Percentiles rank a stretch among this genome's conserved stretches.
Evolutionary conservation across 2,329 filamentous ascomycete species (phyloP).

Genomic region (Colletotrichum karsti): DNA sequence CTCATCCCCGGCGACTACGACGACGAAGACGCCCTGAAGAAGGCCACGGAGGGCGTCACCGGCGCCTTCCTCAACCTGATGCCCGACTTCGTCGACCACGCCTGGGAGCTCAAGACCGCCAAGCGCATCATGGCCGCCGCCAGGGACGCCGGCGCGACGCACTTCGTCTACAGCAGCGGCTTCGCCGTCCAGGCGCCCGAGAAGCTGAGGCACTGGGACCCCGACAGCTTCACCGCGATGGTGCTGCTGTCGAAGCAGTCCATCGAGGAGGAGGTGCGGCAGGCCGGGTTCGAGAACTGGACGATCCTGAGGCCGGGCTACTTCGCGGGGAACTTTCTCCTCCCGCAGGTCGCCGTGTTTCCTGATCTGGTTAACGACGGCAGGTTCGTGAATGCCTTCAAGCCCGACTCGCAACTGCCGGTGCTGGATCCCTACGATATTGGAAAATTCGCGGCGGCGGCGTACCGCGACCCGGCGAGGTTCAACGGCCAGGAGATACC

Average conservation of each 20-base stretch:
- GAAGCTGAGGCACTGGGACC: constrained; percentile 35
- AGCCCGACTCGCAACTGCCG: constrained; percentile 45
- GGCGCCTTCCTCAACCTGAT: constrained; percentile 44
- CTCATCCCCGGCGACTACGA: constrained; percentile 44
- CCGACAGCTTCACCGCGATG: constrained; percentile 35
- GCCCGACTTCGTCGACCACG: constrained; percentile 40
- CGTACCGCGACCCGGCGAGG: constrained; percentile 48
- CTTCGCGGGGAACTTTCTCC: constrained; percentile 61
- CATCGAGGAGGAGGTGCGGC: constrained; percentile 49
- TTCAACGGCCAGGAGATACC: constrained; percentile 50
- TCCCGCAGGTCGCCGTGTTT: constrained; percentile 49
- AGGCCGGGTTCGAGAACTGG: constrained; percentile 49
- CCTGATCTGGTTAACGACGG: constrained; percentile 47
- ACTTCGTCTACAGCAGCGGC: constrained; percentile 46
- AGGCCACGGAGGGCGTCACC: constrained; percentile 38
- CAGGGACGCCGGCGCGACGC: constrained; percentile 44
- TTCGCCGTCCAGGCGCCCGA: constrained; percentile 40
- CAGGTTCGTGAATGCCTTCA: constrained; percentile 45
- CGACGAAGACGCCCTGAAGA: constrained; percentile 37
- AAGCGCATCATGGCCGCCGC: constrained; percentile 44
- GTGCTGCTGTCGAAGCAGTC: constrained; percentile 47
- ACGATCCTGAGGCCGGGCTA: constrained; percentile 58
- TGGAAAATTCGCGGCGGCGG: constrained; percentile 52
- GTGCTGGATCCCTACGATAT: constrained; percentile 57
- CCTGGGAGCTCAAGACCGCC: constrained; percentile 39